A percentile compares a stretch with the other conserved stretches of the same genome.
Conservation (phyloP, 2,329 filamentous ascomycete species). For the Metarhizium rileyi region DNA sequence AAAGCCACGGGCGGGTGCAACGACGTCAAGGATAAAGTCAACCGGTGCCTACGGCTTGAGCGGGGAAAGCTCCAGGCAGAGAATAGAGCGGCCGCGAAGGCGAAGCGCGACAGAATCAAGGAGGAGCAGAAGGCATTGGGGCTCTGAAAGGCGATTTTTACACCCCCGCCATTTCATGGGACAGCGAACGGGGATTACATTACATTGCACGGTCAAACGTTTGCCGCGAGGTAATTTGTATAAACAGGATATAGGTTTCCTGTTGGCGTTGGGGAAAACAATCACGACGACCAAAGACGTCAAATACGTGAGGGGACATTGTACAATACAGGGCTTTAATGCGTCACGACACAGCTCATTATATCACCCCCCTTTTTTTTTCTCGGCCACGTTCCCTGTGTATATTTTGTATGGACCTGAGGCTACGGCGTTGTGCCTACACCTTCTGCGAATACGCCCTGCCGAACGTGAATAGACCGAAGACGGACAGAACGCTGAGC, state of each 20-base stretch:
- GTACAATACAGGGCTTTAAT: not conserved
- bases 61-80: slow-evolving; percentile 65
- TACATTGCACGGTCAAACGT: not conserved
- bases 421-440: slow-evolving; percentile 14
- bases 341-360: not conserved
- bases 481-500: slow-evolving; percentile 68
- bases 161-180: not conserved
- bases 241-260: not conserved
- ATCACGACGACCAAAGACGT: not conserved
- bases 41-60: slow-evolving; percentile 73
- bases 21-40: slow-evolving; percentile 72
- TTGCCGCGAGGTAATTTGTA: not conserved
- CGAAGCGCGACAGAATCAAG: slow-evolving; percentile 63
- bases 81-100: slow-evolving; percentile 61
- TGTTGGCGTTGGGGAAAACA: not conserved
- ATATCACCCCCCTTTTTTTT: not conserved
- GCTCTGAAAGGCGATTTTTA: slow-evolving; percentile 19
- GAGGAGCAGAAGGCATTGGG: slow-evolving; percentile 51
- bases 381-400: not conserved
- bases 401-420: not conserved
- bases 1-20: slow-evolving; percentile 90
- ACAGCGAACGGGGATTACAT: not conserved
- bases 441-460: slow-evolving; percentile 45
- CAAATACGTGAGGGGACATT: not conserved
- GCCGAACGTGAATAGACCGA: slow-evolving; percentile 73